Conservation (phyloP, 2,329 filamentous ascomycete genomes). For the Acarospora socialis region DNA sequence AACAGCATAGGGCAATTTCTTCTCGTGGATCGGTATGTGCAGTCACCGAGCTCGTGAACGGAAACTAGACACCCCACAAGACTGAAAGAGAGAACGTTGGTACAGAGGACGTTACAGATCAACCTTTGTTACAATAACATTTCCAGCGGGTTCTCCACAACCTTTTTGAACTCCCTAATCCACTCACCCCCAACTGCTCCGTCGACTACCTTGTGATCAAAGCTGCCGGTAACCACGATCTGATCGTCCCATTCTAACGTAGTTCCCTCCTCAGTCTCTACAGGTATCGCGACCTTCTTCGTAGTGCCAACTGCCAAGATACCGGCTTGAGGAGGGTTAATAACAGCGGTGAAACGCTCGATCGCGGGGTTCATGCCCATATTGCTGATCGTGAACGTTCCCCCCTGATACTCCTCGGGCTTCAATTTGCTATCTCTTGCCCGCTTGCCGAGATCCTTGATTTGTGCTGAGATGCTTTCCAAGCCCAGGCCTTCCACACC, state of each 20-base stretch:
- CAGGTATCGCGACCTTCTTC: slow-evolving; percentile 79
- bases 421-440: slow-evolving; percentile 96
- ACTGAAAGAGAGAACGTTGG: no score
- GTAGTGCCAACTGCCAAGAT: slow-evolving; percentile 92
- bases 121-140: slow-evolving; percentile 61
- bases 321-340: slow-evolving; percentile 94
- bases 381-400: slow-evolving; percentile 98
- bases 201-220: slow-evolving; percentile 98
- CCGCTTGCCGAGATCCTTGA: slow-evolving; percentile 96
- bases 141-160: slow-evolving; percentile 91
- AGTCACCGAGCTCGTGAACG: no score
- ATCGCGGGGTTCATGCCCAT: slow-evolving; percentile 99
- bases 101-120: no score
- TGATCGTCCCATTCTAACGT: slow-evolving; percentile 89
- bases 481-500: slow-evolving; percentile 77
- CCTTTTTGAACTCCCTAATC: slow-evolving; percentile 94
- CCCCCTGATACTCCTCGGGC: slow-evolving; percentile 98
- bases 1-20: no score
- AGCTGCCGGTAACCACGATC: slow-evolving; percentile 86
- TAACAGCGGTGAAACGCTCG: slow-evolving; percentile 93
- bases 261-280: slow-evolving; percentile 70
- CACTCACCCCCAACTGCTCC: slow-evolving; percentile 93
- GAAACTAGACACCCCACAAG: no score
- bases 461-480: slow-evolving; percentile 68
- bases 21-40: no score